Base-by-base conservation (phyloP, 2,329 filamentous ascomycete genomes). In the Aspergillus felis region DNA sequence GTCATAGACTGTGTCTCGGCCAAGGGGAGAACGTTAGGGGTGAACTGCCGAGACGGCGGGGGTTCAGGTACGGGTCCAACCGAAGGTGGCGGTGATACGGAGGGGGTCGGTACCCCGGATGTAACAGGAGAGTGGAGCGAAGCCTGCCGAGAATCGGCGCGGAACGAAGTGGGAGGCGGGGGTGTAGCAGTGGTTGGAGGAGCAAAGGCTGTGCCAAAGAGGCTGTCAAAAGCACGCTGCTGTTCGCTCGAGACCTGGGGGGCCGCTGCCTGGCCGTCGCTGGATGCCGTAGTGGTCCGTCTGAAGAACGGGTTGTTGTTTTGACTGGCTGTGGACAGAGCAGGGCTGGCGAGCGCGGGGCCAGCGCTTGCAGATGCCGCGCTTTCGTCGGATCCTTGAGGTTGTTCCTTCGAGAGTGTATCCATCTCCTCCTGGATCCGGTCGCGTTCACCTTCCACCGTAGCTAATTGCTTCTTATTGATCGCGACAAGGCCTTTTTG, bases 401-500 rank as follows among this genome's bases (percentile, higher is more conserved):
- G 61, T 79, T 85, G 67, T 78, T 84, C 80, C 82, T 88, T 72
- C 77, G 82, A 62, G 88, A 82, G 53, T 85, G 86, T 57, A 48
- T 87, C 87, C 48, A 88, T 87, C 73, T 97, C 93, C 1, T 81
- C 79, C 78, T 92, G 92, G 42, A 96, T 80, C 79, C 91, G 93
- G 59, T 97, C 93, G 32, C 90, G 85, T 73, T 97, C 93, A 50
- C 84, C 85, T 74, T 99, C 94, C 57, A 89, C 91, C 0, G 92
- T 97, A 38, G 88, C 85, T 59, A 97, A 80, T 76, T 99, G 94
- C 79, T 99, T 99, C 82, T 95, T 97, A 78, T 97, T 97, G 78
- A 99, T 99, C 47, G 94, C 92, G 29, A 96, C 93, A 63, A 97
- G 82, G 20, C 94, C 94, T 78, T 96, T 97, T 71, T 97, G 92